phyloP scores from a whole-genome alignment of 2,329 filamentous ascomycete genomes.

The Dothistroma septosporum region DNA sequence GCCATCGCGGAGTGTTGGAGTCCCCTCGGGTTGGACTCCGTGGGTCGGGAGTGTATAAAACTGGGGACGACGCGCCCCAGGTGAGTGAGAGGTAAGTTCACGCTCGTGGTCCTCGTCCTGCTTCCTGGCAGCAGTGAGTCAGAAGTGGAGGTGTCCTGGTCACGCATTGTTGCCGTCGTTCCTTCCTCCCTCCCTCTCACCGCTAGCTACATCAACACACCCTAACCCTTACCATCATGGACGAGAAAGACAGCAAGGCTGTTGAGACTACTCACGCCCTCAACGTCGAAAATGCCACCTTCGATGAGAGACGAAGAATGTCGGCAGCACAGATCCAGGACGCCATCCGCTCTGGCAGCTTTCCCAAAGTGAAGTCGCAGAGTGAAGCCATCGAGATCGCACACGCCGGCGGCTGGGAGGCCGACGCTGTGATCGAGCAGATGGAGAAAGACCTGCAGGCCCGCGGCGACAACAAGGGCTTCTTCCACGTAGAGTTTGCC shows the following conservation, averaged over 20 bases:
- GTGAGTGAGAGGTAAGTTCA: background rate
- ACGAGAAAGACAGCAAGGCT: conserved; percentile 21
- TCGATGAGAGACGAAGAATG: conserved; percentile 23
- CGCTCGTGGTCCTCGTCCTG: background rate
- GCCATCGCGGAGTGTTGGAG: conserved; percentile 5
- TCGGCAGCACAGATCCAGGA: conserved; percentile 26
- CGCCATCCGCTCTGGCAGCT: conserved; percentile 30
- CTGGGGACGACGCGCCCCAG: conserved; percentile 2
- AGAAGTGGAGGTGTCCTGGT: background rate
- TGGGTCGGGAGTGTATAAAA: conserved; percentile 3
- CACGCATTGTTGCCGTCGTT: background rate
- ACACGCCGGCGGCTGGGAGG: conserved; percentile 39
- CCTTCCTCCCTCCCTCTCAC: background rate
- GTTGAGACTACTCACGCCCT: conserved; percentile 14
- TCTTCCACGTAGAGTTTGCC: conserved; percentile 56
- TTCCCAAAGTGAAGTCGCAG: conserved; percentile 25
- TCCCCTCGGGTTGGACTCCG: conserved; percentile 2
- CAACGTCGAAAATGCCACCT: conserved; percentile 23
- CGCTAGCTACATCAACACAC: background rate
- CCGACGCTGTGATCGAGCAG: conserved; percentile 42
- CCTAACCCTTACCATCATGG: conserved; percentile 13
- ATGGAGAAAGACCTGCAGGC: conserved; percentile 39
- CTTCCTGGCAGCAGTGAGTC: background rate
- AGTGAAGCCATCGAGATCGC: conserved; percentile 34
- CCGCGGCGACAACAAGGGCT: conserved; percentile 37